Conservation (phyloP, 371 early-diverging fungal genomes). For the Mucor sp. region DNA sequence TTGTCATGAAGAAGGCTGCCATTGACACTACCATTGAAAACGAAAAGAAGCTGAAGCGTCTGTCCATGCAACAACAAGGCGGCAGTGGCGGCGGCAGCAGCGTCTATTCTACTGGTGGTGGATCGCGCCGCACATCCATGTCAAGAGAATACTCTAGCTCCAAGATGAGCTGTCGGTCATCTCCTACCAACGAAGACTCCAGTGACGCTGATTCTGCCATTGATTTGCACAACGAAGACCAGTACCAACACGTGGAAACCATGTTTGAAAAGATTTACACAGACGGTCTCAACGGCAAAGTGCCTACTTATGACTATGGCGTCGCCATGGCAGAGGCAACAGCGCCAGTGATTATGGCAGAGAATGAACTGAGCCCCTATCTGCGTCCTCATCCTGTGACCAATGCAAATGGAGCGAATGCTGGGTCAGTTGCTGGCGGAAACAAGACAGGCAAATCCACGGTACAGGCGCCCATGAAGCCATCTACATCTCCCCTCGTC, state of each 20-base stretch:
- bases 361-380: conserved; percentile 19
- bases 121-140: conserved; percentile 47
- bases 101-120: neutral
- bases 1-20: conserved; percentile 77
- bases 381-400: conserved; percentile 12
- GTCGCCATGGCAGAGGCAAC: neutral
- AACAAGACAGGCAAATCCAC: no score
- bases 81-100: neutral
- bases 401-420: neutral
- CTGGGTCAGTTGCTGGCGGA: neutral
- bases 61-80: conserved; percentile 36
- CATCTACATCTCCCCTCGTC: conserved; percentile 34
- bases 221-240: conserved; percentile 41
- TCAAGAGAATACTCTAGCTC: conserved; percentile 47
- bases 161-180: conserved; percentile 8
- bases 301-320: conserved; percentile 23
- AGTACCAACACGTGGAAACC: conserved; percentile 39
- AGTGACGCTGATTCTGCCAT: conserved; percentile 49
- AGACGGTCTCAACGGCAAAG: conserved; percentile 44
- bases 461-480: conserved; percentile 30
- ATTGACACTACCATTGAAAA: conserved; percentile 72
- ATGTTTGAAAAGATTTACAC: conserved; percentile 63
- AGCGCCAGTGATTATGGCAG: conserved; percentile 9
- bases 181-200: conserved; percentile 20
- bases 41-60: conserved; percentile 66